A percentile compares a stretch with the other conserved stretches of the same genome.
phyloP scores from a whole-genome alignment of 768 basidiomycete genomes.

The Macrolepiota albuminosa region DNA sequence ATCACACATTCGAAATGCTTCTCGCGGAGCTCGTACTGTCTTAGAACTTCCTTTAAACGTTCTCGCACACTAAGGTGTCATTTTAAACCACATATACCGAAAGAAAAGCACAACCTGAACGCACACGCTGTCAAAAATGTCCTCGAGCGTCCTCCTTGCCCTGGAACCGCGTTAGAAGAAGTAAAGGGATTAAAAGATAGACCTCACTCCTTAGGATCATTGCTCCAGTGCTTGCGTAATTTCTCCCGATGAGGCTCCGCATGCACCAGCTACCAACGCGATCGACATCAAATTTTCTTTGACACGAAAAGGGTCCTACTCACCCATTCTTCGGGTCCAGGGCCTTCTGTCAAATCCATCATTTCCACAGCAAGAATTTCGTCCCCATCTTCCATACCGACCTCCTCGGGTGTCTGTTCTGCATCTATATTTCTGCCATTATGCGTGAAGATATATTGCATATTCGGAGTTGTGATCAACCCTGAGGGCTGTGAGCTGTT shows the following conservation, averaged over 20 bases:
- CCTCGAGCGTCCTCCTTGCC: constrained; percentile 70
- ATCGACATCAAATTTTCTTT: background rate
- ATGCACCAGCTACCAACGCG: constrained; percentile 49
- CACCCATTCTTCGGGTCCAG: constrained; percentile 60
- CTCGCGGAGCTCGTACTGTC: constrained; percentile 87
- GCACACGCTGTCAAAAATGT: constrained; percentile 83
- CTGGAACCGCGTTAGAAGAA: constrained; percentile 31
- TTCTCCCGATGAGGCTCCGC: constrained; percentile 61
- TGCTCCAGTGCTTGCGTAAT: constrained; percentile 78
- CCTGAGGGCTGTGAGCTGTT: constrained; percentile 40
- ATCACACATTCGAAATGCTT: constrained; percentile 91
- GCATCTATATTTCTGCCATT: constrained; percentile 75
- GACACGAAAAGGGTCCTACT: constrained; percentile 19
- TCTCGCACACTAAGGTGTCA: constrained; percentile 64
- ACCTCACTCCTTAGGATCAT: constrained; percentile 68
- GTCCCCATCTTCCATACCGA: constrained; percentile 84
- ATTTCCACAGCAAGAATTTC: constrained; percentile 87
- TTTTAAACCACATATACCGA: background rate
- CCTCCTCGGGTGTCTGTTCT: constrained; percentile 82
- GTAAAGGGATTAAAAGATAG: background rate
- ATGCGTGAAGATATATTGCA: constrained; percentile 85
- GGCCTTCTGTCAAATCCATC: constrained; percentile 81
- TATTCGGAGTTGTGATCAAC: constrained; percentile 34
- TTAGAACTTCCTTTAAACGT: constrained; percentile 80
- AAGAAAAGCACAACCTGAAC: constrained; percentile 24